Evolutionary conservation across 192 early-diverging fungal genomes (phyloP).

Genomic region (Coemansia sp.): DNA sequence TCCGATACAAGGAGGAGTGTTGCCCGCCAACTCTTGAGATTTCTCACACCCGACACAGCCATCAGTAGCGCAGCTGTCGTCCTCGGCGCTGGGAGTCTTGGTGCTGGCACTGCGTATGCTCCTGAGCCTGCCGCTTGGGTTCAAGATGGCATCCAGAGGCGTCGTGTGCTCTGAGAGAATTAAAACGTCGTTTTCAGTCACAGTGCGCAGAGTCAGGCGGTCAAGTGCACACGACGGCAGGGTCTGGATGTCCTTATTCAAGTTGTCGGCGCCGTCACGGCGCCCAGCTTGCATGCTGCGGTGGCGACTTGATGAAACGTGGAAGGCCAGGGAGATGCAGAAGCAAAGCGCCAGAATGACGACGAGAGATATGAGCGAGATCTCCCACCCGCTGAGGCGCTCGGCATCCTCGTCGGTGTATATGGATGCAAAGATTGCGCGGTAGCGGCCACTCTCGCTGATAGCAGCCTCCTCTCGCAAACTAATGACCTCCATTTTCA

Average conservation of each 20-base stretch:
- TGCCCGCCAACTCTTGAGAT: neutral
- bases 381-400: slow-evolving; percentile 49
- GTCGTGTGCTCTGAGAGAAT: slow-evolving; percentile 41
- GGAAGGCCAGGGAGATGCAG: slow-evolving; percentile 45
- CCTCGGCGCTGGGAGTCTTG: neutral
- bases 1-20: neutral
- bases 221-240: slow-evolving; percentile 51
- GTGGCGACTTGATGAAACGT: slow-evolving; percentile 29
- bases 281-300: neutral
- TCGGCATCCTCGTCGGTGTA: slow-evolving; percentile 33
- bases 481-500: slow-evolving; percentile 30
- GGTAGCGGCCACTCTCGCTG: slow-evolving; percentile 12
- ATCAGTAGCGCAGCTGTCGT: neutral
- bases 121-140: slow-evolving; percentile 13
- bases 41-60: neutral
- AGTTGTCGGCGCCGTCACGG: neutral
- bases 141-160: slow-evolving; percentile 44
- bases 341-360: slow-evolving; percentile 49
- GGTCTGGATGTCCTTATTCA: slow-evolving; percentile 38
- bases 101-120: slow-evolving; percentile 7
- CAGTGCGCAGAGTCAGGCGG: slow-evolving; percentile 42
- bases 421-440: slow-evolving; percentile 55
- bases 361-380: slow-evolving; percentile 48
- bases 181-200: slow-evolving; percentile 32
- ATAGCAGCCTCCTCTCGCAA: slow-evolving; percentile 27